phyloP scores from a whole-genome alignment of 257 asterid species.

The Solanum chilense region DNA sequence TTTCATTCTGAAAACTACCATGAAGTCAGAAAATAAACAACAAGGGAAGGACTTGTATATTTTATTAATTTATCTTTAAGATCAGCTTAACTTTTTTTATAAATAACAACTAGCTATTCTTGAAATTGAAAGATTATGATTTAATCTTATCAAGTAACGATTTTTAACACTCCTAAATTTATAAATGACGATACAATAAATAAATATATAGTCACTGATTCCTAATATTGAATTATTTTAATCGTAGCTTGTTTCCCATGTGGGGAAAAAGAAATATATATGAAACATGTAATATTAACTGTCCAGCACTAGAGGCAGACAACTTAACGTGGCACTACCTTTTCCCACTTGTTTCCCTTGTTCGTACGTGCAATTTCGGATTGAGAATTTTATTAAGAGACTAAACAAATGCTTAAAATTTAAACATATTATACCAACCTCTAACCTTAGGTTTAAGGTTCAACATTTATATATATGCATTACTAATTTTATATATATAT shows the following conservation, averaged over 20 bases:
- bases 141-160: not conserved
- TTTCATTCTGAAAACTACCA: not conserved
- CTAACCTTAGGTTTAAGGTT: too few relatives aligned
- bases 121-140: too few relatives aligned
- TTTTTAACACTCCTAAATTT: too few relatives aligned
- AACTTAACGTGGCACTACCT: not conserved
- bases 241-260: not conserved
- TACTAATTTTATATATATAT: too few relatives aligned
- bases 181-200: not conserved
- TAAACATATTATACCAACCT: too few relatives aligned
- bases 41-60: not conserved
- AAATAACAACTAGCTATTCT: not conserved
- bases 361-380: too few relatives aligned
- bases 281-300: not conserved
- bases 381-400: too few relatives aligned
- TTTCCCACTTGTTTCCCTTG: not conserved
- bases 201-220: not conserved
- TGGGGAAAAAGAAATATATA: not conserved
- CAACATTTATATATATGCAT: too few relatives aligned
- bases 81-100: not conserved
- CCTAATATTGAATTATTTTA: too few relatives aligned
- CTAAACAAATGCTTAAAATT: rapidly evolving
- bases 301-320: not conserved
- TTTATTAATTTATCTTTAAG: too few relatives aligned
- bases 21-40: not conserved